Conservation (phyloP, 108 stramenopile genomes). For the Nitzschia putrida region DNA sequence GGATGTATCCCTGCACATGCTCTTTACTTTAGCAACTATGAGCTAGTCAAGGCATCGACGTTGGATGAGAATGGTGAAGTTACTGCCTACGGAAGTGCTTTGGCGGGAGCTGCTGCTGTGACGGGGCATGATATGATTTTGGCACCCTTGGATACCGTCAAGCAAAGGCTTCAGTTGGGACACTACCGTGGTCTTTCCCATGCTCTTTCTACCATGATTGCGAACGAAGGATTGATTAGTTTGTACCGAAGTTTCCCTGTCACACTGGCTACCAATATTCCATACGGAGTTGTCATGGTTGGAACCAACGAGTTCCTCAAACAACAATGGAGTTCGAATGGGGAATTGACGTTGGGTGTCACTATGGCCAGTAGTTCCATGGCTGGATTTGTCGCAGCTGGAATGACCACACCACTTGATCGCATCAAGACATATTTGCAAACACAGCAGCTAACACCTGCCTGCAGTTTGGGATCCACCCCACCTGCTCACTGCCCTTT, state of each 20-base stretch:
- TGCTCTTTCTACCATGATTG: slow-evolving; percentile 46
- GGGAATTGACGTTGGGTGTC: slow-evolving; percentile 30
- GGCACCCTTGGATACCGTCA: slow-evolving; percentile 98
- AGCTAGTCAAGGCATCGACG: slow-evolving; percentile 72
- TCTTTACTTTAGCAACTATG: slow-evolving; percentile 93
- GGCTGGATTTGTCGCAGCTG: slow-evolving; percentile 90
- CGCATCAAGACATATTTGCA: slow-evolving; percentile 94
- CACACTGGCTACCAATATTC: slow-evolving; percentile 95
- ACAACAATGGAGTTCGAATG: slow-evolving; percentile 38
- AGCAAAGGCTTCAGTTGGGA: slow-evolving; percentile 98
- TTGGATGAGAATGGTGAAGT: slow-evolving; percentile 30
- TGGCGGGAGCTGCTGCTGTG: slow-evolving; percentile 89
- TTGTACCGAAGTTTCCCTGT: slow-evolving; percentile 90
- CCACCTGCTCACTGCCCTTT: slow-evolving; percentile 25
- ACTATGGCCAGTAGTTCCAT: slow-evolving; percentile 76
- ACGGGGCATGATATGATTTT: slow-evolving; percentile 93
- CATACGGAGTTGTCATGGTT: slow-evolving; percentile 96
- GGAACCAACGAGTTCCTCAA: slow-evolving; percentile 89
- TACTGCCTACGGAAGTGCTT: slow-evolving; percentile 49
- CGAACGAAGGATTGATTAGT: slow-evolving; percentile 74
- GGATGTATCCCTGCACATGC: slow-evolving; percentile 99
- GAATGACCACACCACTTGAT: slow-evolving; percentile 93
- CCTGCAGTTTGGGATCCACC: slow-evolving; percentile 17
- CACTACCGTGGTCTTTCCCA: slow-evolving; percentile 82
- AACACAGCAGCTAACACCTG: slow-evolving; percentile 61